Conservation (phyloP, 495 filamentous ascomycete genomes). For the Hypoxylon intermedium region DNA sequence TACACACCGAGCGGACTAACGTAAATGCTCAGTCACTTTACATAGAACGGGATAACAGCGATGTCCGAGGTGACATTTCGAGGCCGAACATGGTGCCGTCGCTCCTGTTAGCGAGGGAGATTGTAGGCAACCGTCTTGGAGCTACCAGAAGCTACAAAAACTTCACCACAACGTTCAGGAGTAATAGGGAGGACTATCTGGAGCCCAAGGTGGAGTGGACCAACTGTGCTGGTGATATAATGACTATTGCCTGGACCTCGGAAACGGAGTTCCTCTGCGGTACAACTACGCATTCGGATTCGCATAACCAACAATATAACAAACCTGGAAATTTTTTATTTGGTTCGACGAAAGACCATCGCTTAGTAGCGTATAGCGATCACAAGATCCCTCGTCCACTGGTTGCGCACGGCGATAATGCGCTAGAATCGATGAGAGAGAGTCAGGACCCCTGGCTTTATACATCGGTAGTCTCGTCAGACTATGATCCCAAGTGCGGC, state of each 20-base stretch:
- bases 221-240: conserved; percentile 66
- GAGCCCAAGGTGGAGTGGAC: conserved; percentile 57
- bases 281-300: conserved; percentile 75
- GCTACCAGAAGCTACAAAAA: conserved; percentile 42
- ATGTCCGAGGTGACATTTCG: conserved; percentile 32
- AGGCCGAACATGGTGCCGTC: conserved; percentile 41
- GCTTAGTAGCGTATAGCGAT: conserved; percentile 69
- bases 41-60: conserved; percentile 37
- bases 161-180: conserved; percentile 50
- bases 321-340: conserved; percentile 76
- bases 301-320: conserved; percentile 84
- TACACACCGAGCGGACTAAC: conserved; percentile 25
- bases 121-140: conserved; percentile 45
- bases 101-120: conserved; percentile 51
- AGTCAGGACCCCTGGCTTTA: conserved; percentile 74
- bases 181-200: conserved; percentile 53
- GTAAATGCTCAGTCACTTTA: conserved; percentile 32
- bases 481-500: conserved; percentile 66
- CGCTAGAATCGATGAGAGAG: conserved; percentile 63
- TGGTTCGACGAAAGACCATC: conserved; percentile 64
- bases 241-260: conserved; percentile 62
- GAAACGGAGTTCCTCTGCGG: conserved; percentile 64
- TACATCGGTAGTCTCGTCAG: conserved; percentile 76
- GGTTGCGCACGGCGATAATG: conserved; percentile 59
- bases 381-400: conserved; percentile 69